Conservation (phyloP, 805 yeast genomes). For the Hanseniaspora guilliermondii region DNA sequence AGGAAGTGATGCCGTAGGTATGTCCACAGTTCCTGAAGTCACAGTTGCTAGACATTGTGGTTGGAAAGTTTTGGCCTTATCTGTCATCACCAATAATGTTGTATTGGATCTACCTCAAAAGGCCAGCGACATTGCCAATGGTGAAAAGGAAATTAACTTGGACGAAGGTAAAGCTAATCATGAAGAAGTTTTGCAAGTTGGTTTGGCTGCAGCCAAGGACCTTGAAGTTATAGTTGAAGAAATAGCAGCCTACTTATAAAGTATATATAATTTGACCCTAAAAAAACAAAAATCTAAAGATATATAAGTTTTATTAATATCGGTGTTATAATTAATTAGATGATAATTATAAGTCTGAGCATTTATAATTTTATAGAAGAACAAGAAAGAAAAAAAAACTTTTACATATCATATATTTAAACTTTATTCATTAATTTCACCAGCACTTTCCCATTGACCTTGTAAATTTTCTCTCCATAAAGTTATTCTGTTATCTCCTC, state of each 20-base stretch:
- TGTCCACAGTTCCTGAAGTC: slow-evolving; percentile 97
- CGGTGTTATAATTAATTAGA: too few species aligned
- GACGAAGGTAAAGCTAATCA: slow-evolving; percentile 77
- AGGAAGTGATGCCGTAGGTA: slow-evolving; percentile 93
- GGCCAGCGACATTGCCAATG: slow-evolving; percentile 38
- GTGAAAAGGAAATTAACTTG: slow-evolving; percentile 39
- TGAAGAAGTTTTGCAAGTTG: slow-evolving; percentile 79
- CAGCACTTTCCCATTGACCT: slow-evolving; percentile 97
- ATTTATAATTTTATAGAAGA: too few species aligned
- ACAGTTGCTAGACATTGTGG: slow-evolving; percentile 84
- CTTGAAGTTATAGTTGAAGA: slow-evolving; percentile 59
- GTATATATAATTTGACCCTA: too few species aligned
- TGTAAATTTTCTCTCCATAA: slow-evolving; percentile 90
- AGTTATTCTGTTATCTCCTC: slow-evolving; percentile 92
- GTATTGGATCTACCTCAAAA: slow-evolving; percentile 53
- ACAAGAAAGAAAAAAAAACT: background rate
- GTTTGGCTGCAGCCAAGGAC: slow-evolving; percentile 67
- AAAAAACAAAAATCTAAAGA: too few species aligned
- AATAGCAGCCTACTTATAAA: slow-evolving; percentile 35
- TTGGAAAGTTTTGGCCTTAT: slow-evolving; percentile 67
- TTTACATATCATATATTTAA: background rate
- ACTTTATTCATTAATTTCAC: slow-evolving; percentile 73
- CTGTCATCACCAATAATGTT: slow-evolving; percentile 75
- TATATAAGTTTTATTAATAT: too few species aligned
- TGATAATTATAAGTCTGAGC: too few species aligned